Conservation (phyloP, 148 eudicot species). For the Rhododendron ovatum region DNA sequence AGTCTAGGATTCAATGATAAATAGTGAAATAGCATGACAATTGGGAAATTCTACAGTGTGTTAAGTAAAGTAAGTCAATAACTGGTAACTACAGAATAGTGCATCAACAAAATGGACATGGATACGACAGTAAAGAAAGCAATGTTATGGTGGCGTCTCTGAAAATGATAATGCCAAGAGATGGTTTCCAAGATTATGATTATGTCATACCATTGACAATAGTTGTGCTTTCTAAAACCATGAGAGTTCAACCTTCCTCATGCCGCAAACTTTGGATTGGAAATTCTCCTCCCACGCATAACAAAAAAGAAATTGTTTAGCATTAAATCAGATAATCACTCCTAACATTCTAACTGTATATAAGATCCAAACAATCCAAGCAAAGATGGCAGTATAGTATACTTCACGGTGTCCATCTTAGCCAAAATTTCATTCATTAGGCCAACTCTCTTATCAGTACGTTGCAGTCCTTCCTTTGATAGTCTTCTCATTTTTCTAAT, state of each 20-base stretch:
- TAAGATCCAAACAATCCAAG: not conserved
- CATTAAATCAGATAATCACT: conserved; percentile 9
- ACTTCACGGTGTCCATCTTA: conserved; percentile 67
- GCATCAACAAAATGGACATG: not conserved
- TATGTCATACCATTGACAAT: conserved; percentile 40
- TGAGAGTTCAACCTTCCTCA: conserved; percentile 43
- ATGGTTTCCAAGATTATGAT: conserved; percentile 3
- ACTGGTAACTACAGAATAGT: not conserved
- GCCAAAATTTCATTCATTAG: conserved; percentile 51
- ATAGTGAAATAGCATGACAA: not conserved
- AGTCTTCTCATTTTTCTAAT: conserved; percentile 42
- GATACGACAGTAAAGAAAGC: not conserved
- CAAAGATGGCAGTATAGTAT: conserved; percentile 15
- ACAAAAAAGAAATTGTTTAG: conserved; percentile 36
- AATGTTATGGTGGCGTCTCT: not conserved
- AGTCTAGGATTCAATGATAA: not conserved
- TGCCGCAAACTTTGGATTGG: conserved; percentile 40
- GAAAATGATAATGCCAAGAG: not conserved
- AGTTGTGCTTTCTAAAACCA: conserved; percentile 47
- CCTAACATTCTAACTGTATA: not conserved
- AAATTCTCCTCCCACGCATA: conserved; percentile 66
- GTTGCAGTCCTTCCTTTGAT: conserved; percentile 50
- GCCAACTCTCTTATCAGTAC: conserved; percentile 58
- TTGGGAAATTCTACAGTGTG: not conserved
- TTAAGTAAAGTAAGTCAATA: not conserved